Percentiles rank a stretch among this genome's conserved stretches.
Evolutionary conservation across 2,329 filamentous ascomycete species (phyloP).

Genomic region (Ramularia endophylla): DNA sequence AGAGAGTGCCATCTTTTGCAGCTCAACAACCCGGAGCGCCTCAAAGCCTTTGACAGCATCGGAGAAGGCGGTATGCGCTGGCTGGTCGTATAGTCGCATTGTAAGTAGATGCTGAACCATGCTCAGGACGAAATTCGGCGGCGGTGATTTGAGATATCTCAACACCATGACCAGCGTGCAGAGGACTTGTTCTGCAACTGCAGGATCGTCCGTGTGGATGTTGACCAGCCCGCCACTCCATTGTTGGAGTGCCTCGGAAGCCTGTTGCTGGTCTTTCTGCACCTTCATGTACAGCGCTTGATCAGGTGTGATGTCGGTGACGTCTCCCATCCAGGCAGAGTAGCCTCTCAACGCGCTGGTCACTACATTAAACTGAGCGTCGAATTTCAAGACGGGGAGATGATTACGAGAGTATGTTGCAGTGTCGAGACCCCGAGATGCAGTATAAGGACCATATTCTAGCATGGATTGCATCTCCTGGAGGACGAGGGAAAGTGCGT

Average conservation of each 20-base stretch:
- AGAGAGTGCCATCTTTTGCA: slow-evolving; percentile 80
- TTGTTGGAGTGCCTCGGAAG: slow-evolving; percentile 38
- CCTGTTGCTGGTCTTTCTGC: slow-evolving; percentile 56
- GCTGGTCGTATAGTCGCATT: slow-evolving; percentile 68
- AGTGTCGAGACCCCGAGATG: slow-evolving; percentile 57
- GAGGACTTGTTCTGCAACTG: slow-evolving; percentile 28
- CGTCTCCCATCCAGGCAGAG: slow-evolving; percentile 62
- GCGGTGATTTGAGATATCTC: slow-evolving; percentile 21
- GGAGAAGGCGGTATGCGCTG: slow-evolving; percentile 66
- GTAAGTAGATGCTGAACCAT: slow-evolving; percentile 88
- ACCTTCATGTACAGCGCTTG: slow-evolving; percentile 44
- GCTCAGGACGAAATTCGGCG: slow-evolving; percentile 65
- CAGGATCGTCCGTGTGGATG: slow-evolving; percentile 57
- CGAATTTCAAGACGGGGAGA: slow-evolving; percentile 68
- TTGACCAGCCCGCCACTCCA: slow-evolving; percentile 69
- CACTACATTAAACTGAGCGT: slow-evolving; percentile 84
- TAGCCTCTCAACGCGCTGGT: slow-evolving; percentile 87
- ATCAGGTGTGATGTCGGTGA: slow-evolving; percentile 31
- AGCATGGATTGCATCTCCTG: slow-evolving; percentile 68
- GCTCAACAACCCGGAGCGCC: slow-evolving; percentile 74
- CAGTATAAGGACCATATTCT: slow-evolving; percentile 64
- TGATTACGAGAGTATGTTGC: slow-evolving; percentile 57
- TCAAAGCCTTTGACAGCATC: slow-evolving; percentile 89
- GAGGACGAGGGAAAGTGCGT: slow-evolving; percentile 86
- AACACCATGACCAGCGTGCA: slow-evolving; percentile 27